phyloP scores from a whole-genome alignment of 2,329 filamentous ascomycete species.

The Fusarium buxicola region DNA sequence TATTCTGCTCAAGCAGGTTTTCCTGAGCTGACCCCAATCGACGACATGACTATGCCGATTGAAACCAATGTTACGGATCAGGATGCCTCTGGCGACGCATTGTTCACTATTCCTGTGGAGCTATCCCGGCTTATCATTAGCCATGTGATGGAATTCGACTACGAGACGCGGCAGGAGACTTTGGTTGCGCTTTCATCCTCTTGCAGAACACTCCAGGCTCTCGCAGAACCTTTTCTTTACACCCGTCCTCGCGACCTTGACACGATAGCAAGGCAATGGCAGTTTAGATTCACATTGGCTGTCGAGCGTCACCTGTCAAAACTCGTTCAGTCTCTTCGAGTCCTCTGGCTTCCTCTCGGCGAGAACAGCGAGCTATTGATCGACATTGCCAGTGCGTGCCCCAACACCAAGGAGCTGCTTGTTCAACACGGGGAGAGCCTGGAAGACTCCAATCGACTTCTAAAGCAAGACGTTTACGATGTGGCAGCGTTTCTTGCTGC shows the following conservation, averaged over 20 bases:
- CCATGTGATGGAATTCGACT: not conserved
- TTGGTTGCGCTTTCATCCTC: constrained; percentile 18
- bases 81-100: rapidly evolving
- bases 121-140: constrained; percentile 15
- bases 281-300: constrained; percentile 3
- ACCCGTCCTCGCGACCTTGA: constrained; percentile 4
- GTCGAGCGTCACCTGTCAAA: constrained; percentile 15
- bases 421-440: constrained; percentile 3
- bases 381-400: constrained; percentile 7
- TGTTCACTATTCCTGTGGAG: constrained; percentile 2
- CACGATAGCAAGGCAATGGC: constrained; percentile 1
- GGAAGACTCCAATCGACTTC: not conserved
- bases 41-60: not conserved
- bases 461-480: not conserved
- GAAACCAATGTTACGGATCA: too few species aligned
- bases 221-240: constrained; percentile 18
- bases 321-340: constrained; percentile 2
- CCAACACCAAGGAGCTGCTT: constrained; percentile 9
- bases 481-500: constrained; percentile 18
- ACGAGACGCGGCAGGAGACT: not conserved
- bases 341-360: not conserved
- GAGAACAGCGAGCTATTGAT: not conserved
- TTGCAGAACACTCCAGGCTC: not conserved
- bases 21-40: not conserved
- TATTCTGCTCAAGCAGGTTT: not conserved